Evolutionary conservation across 768 basidiomycete species (phyloP).

Genomic region (Multifurca ochricompacta): DNA sequence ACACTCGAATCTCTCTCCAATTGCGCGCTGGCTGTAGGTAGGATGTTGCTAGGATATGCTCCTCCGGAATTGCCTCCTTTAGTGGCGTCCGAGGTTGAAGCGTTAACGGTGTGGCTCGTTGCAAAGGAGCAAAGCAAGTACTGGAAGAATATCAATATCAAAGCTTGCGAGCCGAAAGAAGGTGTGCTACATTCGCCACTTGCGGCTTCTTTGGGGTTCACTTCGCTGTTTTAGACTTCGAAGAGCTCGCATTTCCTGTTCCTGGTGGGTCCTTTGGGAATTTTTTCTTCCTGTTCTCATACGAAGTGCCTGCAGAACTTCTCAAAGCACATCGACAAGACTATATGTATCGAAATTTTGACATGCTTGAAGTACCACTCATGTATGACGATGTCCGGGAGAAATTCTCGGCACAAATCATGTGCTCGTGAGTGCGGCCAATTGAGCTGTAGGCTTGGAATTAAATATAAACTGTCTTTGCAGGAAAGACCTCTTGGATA

Average conservation of each 20-base stretch:
- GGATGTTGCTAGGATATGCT: constrained; percentile 82
- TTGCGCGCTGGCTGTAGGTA: constrained; percentile 81
- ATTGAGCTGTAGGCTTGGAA: neutral
- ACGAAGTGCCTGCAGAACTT: constrained; percentile 45
- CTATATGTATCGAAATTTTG: constrained; percentile 65
- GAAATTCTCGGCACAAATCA: constrained; percentile 73
- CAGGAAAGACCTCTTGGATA: constrained; percentile 73
- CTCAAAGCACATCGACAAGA: constrained; percentile 86
- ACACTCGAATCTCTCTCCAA: constrained; percentile 82
- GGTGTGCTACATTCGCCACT: constrained; percentile 35
- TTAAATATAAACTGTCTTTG: neutral
- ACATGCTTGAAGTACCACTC: constrained; percentile 78
- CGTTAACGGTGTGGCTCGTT: constrained; percentile 86
- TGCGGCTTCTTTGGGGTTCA: neutral
- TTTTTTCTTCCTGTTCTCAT: neutral
- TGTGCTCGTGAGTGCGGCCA: constrained; percentile 67
- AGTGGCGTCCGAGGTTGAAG: constrained; percentile 70
- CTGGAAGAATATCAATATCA: constrained; percentile 84
- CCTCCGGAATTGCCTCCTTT: constrained; percentile 69
- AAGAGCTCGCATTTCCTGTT: constrained; percentile 56
- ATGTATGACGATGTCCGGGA: constrained; percentile 56
- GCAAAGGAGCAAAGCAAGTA: constrained; percentile 81
- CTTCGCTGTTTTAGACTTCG: constrained; percentile 38
- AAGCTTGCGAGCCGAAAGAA: constrained; percentile 73
- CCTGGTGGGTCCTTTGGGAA: constrained; percentile 40